Evolutionary conservation across 1,139 yeast genomes (phyloP).

Genomic region (Lodderomyces pseudojiufengensis): DNA sequence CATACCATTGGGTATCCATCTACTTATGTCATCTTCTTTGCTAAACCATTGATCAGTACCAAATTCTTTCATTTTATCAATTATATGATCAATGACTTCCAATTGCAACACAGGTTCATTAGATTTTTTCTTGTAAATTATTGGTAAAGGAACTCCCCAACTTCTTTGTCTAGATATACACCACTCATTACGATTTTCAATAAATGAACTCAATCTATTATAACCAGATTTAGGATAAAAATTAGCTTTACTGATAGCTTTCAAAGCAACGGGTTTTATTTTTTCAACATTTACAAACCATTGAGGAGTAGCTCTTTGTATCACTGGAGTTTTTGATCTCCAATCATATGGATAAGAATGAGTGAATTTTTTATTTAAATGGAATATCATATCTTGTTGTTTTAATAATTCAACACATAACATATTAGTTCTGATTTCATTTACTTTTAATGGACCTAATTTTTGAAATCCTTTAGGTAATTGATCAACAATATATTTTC

Average conservation of each 20-base stretch:
- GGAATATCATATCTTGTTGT: constrained; percentile 44
- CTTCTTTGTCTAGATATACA: constrained; percentile 93
- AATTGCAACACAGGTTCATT: constrained; percentile 56
- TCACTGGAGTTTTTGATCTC: constrained; percentile 94
- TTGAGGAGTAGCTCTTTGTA: constrained; percentile 92
- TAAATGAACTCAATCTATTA: constrained; percentile 68
- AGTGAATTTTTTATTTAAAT: constrained; percentile 46
- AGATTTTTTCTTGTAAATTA: constrained; percentile 58
- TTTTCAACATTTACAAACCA: constrained; percentile 89
- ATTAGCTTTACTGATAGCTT: constrained; percentile 56
- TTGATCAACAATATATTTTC: constrained; percentile 52
- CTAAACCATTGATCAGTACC: constrained; percentile 84
- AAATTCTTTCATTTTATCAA: constrained; percentile 47
- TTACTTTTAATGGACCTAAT: constrained; percentile 57
- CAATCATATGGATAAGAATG: constrained; percentile 97
- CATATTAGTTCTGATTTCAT: constrained; percentile 51
- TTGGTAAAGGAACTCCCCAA: constrained; percentile 99
- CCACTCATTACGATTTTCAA: constrained; percentile 86
- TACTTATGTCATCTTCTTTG: constrained; percentile 46
- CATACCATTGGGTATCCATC: constrained; percentile 66
- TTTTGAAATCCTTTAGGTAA: constrained; percentile 40
- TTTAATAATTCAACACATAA: constrained; percentile 37
- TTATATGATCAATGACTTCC: constrained; percentile 50
- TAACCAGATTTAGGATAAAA: constrained; percentile 74
- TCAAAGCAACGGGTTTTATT: constrained; percentile 60